phyloP scores from a whole-genome alignment of 805 yeast species.

The Lipomyces oligophaga region DNA sequence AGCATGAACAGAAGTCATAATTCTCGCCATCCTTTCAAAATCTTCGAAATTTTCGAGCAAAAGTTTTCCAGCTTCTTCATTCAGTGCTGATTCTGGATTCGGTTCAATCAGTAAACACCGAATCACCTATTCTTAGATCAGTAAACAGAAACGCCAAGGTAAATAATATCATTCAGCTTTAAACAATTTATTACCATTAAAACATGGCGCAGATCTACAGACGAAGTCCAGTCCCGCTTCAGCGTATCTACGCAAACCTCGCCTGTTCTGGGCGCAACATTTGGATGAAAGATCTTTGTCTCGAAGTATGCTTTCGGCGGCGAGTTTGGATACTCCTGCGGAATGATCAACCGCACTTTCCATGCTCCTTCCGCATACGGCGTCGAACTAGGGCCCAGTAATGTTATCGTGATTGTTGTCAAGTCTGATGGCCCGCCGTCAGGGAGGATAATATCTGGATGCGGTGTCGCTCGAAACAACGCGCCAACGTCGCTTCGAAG shows the following conservation, averaged over 20 bases:
- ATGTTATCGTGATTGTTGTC: slow-evolving; percentile 15
- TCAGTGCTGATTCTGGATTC: slow-evolving; percentile 36
- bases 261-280: slow-evolving; percentile 35
- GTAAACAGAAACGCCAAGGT: no score
- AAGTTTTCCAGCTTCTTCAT: slow-evolving; percentile 36
- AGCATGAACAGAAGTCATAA: slow-evolving; percentile 36
- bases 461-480: slow-evolving; percentile 13
- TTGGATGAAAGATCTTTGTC: slow-evolving; percentile 35
- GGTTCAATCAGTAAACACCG: slow-evolving; percentile 36
- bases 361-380: slow-evolving; percentile 48
- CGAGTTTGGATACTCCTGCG: slow-evolving; percentile 42
- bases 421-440: slow-evolving; percentile 21
- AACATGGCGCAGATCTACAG: slow-evolving; percentile 32
- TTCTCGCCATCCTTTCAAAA: slow-evolving; percentile 32
- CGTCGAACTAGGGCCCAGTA: slow-evolving; percentile 43
- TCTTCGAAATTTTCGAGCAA: slow-evolving; percentile 33
- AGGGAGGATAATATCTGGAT: slow-evolving; percentile 25
- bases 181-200: slow-evolving; percentile 25
- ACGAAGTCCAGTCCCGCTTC: slow-evolving; percentile 35
- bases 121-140: slow-evolving; percentile 25
- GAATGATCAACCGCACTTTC: slow-evolving; percentile 42
- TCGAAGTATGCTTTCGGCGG: slow-evolving; percentile 47
- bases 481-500: slow-evolving; percentile 19
- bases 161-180: neutral
- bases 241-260: slow-evolving; percentile 38